A percentile compares a stretch with the other conserved stretches of the same genome.
Conservation (phyloP, 345 rosid genomes). For the Capsella bursapastoris region DNA sequence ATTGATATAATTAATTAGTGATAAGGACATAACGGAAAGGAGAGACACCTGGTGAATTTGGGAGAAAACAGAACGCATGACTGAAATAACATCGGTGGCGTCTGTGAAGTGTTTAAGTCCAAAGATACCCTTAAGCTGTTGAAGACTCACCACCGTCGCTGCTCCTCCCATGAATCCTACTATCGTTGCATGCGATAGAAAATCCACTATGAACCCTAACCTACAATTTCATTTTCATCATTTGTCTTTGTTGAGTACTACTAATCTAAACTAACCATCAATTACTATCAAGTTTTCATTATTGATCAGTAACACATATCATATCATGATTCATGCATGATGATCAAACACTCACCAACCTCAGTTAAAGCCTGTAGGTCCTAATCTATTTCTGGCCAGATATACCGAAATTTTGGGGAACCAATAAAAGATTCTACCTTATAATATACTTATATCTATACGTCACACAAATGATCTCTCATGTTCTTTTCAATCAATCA, state of each 20-base stretch:
- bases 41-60: slow-evolving; percentile 72
- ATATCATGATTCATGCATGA: background rate
- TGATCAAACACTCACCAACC: slow-evolving; percentile 3
- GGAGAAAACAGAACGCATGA: slow-evolving; percentile 75
- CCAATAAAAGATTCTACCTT: background rate
- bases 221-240: slow-evolving; percentile 47
- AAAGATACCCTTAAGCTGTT: slow-evolving; percentile 89
- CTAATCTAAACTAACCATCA: background rate
- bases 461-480: slow-evolving; percentile 1
- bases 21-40: slow-evolving; percentile 8
- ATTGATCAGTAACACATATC: background rate
- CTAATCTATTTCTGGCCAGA: background rate
- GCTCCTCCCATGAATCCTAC: slow-evolving; percentile 99
- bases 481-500: background rate
- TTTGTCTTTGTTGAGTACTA: background rate
- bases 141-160: slow-evolving; percentile 95
- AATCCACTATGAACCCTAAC: slow-evolving; percentile 92
- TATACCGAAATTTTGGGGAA: background rate
- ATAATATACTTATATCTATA: slow-evolving; percentile 5
- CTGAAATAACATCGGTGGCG: slow-evolving; percentile 77
- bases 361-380: slow-evolving; percentile 2
- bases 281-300: slow-evolving; percentile 1
- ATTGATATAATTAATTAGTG: background rate
- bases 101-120: slow-evolving; percentile 84
- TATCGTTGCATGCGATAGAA: slow-evolving; percentile 95